Evolutionary conservation across 1,284 basidiomycete species (phyloP).

Genomic region (Cryptococcus neoformans): DNA sequence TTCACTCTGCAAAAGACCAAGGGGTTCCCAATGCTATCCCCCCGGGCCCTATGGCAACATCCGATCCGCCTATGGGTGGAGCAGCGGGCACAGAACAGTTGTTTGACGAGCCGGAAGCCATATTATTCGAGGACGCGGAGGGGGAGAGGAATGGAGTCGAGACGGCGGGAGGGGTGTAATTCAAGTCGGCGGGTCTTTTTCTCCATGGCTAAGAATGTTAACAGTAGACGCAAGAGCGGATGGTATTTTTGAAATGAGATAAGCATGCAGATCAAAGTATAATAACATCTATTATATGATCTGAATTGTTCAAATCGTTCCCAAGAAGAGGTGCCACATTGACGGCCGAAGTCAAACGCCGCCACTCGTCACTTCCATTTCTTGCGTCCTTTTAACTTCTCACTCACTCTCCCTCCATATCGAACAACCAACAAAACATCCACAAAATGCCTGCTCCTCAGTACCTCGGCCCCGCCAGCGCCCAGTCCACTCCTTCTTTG

Average conservation of each 20-base stretch:
- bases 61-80: background rate
- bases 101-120: background rate
- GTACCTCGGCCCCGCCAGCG: slow-evolving; percentile 21
- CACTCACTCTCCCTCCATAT: background rate
- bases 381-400: background rate
- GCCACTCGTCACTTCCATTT: background rate
- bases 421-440: background rate
- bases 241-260: too few relatives aligned
- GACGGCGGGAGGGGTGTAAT: too few relatives aligned
- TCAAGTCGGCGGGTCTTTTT: too few relatives aligned
- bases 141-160: too few relatives aligned
- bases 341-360: background rate
- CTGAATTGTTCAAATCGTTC: too few relatives aligned
- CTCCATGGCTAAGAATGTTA: too few relatives aligned
- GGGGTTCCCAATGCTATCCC: background rate
- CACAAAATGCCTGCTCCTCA: slow-evolving; percentile 17
- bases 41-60: background rate
- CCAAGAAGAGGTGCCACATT: background rate
- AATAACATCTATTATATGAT: too few relatives aligned
- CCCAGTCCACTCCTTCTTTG: slow-evolving; percentile 13
- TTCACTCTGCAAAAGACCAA: background rate
- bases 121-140: background rate
- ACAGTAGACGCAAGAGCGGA: too few relatives aligned
- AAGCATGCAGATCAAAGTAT: too few relatives aligned
- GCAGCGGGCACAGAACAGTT: background rate